phyloP scores from a whole-genome alignment of 164 flowering plant genomes.

The Vitis cinerea region DNA sequence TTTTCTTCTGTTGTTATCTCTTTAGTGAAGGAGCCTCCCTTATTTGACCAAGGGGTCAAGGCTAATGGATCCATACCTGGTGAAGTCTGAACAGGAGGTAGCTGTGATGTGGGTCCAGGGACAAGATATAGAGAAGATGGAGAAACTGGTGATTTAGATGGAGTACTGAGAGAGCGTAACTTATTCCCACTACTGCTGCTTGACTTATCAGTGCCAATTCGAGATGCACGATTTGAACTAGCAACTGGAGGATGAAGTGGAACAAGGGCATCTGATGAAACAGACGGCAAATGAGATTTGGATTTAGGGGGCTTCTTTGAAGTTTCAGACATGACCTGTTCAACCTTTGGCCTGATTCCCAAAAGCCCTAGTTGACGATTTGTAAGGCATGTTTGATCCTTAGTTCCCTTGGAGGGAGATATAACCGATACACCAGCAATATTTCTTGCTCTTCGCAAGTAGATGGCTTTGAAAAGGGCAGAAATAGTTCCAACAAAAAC shows the following conservation, averaged over 20 bases:
- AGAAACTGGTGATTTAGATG: constrained; percentile 58
- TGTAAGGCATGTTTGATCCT: constrained; percentile 47
- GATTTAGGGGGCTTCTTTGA: constrained; percentile 73
- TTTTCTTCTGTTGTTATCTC: constrained; percentile 69
- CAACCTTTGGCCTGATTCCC: constrained; percentile 58
- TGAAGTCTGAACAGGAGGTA: constrained; percentile 48
- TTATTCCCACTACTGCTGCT: constrained; percentile 41
- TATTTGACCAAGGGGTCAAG: constrained; percentile 77
- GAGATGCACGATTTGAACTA: constrained; percentile 40
- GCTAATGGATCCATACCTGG: constrained; percentile 42
- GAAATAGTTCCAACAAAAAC: constrained; percentile 55
- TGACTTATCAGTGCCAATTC: constrained; percentile 40
- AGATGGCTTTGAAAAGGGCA: constrained; percentile 58
- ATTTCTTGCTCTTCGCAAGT: constrained; percentile 39
- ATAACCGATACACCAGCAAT: constrained; percentile 13
- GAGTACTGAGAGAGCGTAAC: constrained; percentile 35
- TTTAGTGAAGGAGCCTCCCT: constrained; percentile 39
- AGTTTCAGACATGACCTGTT: constrained; percentile 33
- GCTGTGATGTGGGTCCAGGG: constrained; percentile 40
- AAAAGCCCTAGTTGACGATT: constrained; percentile 65
- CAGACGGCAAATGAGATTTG: constrained; percentile 28
- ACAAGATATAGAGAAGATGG: constrained; percentile 61
- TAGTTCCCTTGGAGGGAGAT: constrained; percentile 38
- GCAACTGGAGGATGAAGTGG: constrained; percentile 70
- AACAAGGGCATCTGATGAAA: constrained; percentile 58